Evolutionary conservation across 148 eudicot species (phyloP).

Genomic region (Rhododendron ovatum): DNA sequence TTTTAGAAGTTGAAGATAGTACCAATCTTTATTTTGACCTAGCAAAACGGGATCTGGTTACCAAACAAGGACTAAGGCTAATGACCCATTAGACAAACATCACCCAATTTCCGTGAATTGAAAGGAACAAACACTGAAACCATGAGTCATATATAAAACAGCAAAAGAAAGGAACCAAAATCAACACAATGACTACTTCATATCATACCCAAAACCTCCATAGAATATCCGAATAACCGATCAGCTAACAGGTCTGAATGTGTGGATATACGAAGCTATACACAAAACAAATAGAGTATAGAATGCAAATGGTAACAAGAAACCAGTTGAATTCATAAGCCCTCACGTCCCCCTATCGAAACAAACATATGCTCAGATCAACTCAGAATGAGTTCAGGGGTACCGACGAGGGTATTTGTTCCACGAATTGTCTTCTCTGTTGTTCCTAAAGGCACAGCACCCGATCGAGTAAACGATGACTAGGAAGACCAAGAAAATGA

Average conservation of each 20-base stretch:
- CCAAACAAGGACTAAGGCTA: background rate
- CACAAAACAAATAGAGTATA: background rate
- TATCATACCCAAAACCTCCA: background rate
- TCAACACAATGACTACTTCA: background rate
- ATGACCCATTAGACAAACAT: background rate
- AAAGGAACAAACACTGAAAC: background rate
- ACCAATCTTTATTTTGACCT: background rate
- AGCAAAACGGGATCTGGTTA: background rate
- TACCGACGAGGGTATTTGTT: slow-evolving; percentile 41
- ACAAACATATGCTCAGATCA: background rate
- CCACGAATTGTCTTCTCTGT: slow-evolving; percentile 53
- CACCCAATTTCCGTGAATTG: background rate
- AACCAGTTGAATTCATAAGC: background rate
- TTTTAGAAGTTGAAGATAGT: background rate
- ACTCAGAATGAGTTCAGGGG: slow-evolving; percentile 22
- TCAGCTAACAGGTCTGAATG: background rate
- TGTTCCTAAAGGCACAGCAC: slow-evolving; percentile 92
- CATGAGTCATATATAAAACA: background rate
- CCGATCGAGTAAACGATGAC: slow-evolving; percentile 84
- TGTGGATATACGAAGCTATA: background rate
- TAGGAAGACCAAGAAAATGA: slow-evolving; percentile 65
- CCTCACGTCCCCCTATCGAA: background rate
- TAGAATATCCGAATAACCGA: background rate
- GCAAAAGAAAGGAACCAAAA: background rate
- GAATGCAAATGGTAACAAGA: background rate